Evolutionary conservation across 129 eudicot genomes (phyloP), one percentile per base, ranked within the genome.

Genomic region (Flaveria sonorensis): DNA sequence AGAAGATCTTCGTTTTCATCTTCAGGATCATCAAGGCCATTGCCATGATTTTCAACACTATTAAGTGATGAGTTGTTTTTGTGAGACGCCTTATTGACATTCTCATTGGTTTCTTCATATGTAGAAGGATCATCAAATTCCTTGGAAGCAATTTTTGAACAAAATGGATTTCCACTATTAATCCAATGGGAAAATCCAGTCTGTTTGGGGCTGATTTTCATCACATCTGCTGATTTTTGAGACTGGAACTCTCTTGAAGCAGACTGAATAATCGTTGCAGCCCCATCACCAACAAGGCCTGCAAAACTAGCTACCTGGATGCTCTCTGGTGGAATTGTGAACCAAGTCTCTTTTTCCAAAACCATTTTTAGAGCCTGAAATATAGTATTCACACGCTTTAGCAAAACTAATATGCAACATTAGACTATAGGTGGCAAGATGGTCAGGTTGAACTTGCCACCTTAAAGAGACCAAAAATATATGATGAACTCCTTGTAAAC

Each of bases 1-100:
- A 61, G 97, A 73, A 94, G 97, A 89, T 91, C 97, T 86, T 94
- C 99, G 82, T 89, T 88, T 85, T 94, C 99, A 48, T 94, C 99
- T 74, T 94, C 99, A 68, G 83, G 78, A 67, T 86, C 74, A 63
- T 47, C 57, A 56, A 70, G 70, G 24, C 96, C 97, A 82, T 89
- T 91, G 20, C 71, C 69, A 77, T 73, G 89, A 79, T 73, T 82
- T 56, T 23, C 67, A 59, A 79, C 81, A 83, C 61, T 77, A 16
- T 62, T 62, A 36, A 18, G 76, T n/a, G 79, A 52, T 43, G 80
- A 79, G 26, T 63, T 85, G 52, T 67, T 68, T 32, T 47, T 83
- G 47, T 51, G 80, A 55, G 69, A 36, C 40, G 51, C 63, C 39
- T 79, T 82, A 39, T 63, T 83, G 52, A 57, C 32, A 48, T 45